Base-by-base conservation (phyloP, 768 basidiomycete species). In the Macrocybe gigantea region DNA sequence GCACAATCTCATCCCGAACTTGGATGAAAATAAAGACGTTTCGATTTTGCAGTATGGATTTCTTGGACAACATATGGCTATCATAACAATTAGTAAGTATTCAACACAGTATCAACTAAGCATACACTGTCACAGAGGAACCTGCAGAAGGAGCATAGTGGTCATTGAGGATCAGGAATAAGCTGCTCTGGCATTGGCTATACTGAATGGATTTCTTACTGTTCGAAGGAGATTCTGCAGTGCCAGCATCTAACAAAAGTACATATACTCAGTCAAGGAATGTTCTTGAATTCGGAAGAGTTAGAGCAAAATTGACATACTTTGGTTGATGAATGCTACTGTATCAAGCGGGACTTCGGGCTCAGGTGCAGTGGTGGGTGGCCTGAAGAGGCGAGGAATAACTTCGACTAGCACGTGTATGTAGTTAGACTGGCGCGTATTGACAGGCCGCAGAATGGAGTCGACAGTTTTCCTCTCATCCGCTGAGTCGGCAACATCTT, bases 101-200 rank as follows among this genome's bases (percentile, higher is more conserved):
- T n/a, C n/a, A n/a, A n/a, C n/a, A n/a, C n/a, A n/a, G n/a, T n/a
- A n/a, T n/a, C n/a, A n/a, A n/a, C n/a, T n/a, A n/a, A n/a, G n/a
- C n/a, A n/a, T n/a, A n/a, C n/a, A n/a, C n/a, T n/a, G n/a, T n/a
- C n/a, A n/a, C n/a, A n/a, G n/a, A n/a, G n/a, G n/a, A n/a, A n/a
- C n/a, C n/a, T n/a, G n/a, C n/a, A n/a, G n/a, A n/a, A 30, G 48
- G 48, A 41, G 31, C 31, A 34, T 43, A 49, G 32, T 36, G 41
- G 4, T 42, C 48, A 35, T 49, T 42, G 15, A 49, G 48, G 42
- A 49, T 49, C 34, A 42, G 48, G 36, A 43, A 43, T 11, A 29
- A 13, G 11, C 13, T 32, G 15, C 34, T 35, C 42, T 49, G 48
- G 31, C 38, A 31, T 15, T 42, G 34, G 41, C 11, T 31, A 44